These are phyloP conservation scores for Licmophora abbreviata DNA, from an alignment of 108 stramenopile species.

Conservation along the genomic window DNA sequence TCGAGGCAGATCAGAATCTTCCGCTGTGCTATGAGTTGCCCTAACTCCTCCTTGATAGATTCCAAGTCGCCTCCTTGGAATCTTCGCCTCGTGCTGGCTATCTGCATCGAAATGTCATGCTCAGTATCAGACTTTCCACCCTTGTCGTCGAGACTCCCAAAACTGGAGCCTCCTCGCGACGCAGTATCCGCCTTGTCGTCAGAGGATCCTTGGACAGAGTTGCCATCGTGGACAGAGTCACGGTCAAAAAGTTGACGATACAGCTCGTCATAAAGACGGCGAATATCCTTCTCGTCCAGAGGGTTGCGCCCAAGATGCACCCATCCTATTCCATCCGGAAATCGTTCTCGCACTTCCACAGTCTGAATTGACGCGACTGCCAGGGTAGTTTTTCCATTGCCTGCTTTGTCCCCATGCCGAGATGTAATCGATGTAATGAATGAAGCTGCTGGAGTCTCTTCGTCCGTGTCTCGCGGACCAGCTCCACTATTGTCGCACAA, in stretches of 20 bases:
- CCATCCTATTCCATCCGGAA: slow-evolving; percentile 85
- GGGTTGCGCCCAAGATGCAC: slow-evolving; percentile 68
- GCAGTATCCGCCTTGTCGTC: slow-evolving; percentile 18
- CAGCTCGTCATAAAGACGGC: slow-evolving; percentile 77
- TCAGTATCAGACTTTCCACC: slow-evolving; percentile 5
- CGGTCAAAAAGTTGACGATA: slow-evolving; percentile 67
- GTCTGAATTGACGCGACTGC: slow-evolving; percentile 85
- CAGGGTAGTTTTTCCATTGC: slow-evolving; percentile 81
- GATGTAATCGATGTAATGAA: slow-evolving; percentile 81
- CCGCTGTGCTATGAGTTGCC: slow-evolving; percentile 38
- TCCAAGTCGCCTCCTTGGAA: slow-evolving; percentile 81
- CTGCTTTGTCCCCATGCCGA: slow-evolving; percentile 81
- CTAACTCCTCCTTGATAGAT: slow-evolving; percentile 79
- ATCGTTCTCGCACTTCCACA: slow-evolving; percentile 81
- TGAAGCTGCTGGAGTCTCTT: slow-evolving; percentile 32
- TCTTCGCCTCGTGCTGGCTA: slow-evolving; percentile 50
- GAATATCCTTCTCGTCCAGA: slow-evolving; percentile 67
- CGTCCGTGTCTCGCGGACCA: slow-evolving; percentile 51
- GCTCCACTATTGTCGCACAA: slow-evolving; percentile 50
- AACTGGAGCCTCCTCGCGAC: slow-evolving; percentile 1
- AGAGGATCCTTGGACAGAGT: slow-evolving; percentile 16
- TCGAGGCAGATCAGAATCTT: slow-evolving; percentile 76
- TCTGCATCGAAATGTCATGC: slow-evolving; percentile 23
- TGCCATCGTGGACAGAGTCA: slow-evolving; percentile 31
- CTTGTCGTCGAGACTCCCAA: slow-evolving; percentile 7